phyloP scores from a whole-genome alignment of 1,284 basidiomycete species.

The Ceratobasidium sp. region DNA sequence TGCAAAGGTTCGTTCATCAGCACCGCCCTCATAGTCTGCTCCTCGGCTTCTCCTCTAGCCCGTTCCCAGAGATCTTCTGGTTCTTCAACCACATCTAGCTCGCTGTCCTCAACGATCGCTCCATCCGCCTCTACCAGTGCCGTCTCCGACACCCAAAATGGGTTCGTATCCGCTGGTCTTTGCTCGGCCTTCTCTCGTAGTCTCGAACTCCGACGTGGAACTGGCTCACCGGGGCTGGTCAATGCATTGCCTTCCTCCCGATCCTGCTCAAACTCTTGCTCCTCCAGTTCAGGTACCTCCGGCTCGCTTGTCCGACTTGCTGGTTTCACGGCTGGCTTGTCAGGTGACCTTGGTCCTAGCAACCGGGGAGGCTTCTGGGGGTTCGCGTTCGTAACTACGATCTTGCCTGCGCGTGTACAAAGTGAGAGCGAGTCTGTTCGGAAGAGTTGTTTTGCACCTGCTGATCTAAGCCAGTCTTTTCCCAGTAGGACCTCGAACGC shows the following conservation, averaged over 20 bases:
- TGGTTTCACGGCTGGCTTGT: not conserved
- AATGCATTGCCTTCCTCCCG: not conserved
- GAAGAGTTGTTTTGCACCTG: not conserved
- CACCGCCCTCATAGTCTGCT: too few species aligned
- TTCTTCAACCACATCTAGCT: not conserved
- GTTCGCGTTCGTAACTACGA: constrained; percentile 3
- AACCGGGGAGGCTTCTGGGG: not conserved
- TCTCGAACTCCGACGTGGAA: not conserved
- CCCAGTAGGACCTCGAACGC: constrained; percentile 5
- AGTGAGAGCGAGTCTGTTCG: not conserved
- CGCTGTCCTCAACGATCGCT: not conserved
- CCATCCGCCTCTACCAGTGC: not conserved
- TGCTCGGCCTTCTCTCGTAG: too few species aligned
- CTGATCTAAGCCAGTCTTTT: constrained; percentile 2
- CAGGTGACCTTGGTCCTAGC: not conserved
- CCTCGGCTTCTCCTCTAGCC: not conserved
- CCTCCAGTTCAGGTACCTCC: not conserved
- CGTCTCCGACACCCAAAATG: not conserved
- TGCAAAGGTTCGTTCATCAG: too few species aligned
- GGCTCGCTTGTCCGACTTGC: not conserved
- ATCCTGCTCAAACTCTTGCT: too few species aligned
- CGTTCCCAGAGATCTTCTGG: not conserved
- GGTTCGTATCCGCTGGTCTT: not conserved
- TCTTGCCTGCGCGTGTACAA: not conserved
- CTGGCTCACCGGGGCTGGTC: not conserved